phyloP scores from a whole-genome alignment of 768 basidiomycete species.

The Pleurotus sapidus region DNA sequence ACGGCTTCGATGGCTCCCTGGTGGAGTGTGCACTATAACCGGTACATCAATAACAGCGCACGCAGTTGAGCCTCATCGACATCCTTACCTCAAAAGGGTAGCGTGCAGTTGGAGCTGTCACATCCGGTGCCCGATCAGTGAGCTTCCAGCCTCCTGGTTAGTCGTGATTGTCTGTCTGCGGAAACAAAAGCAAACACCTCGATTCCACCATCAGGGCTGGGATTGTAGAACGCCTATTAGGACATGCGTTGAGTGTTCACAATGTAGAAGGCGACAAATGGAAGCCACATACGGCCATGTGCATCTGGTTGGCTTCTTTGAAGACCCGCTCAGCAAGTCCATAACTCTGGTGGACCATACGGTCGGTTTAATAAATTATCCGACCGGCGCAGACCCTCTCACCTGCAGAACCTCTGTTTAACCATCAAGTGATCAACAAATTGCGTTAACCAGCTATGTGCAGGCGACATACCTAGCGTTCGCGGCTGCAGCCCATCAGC shows the following conservation, averaged over 20 bases:
- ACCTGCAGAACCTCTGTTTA: slow-evolving; percentile 53
- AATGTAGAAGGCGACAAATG: background rate
- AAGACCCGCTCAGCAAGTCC: slow-evolving; percentile 67
- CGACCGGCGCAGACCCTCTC: background rate
- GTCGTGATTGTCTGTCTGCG: background rate
- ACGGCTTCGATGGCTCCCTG: slow-evolving; percentile 64
- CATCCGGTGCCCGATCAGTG: slow-evolving; percentile 59
- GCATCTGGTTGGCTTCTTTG: slow-evolving; percentile 64
- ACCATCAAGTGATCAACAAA: slow-evolving; percentile 14
- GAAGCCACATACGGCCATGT: slow-evolving; percentile 52
- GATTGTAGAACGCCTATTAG: slow-evolving; percentile 72
- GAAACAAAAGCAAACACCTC: slow-evolving; percentile 35
- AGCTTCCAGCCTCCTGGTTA: slow-evolving; percentile 34
- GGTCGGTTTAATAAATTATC: too few relatives aligned
- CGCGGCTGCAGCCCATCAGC: slow-evolving; percentile 61
- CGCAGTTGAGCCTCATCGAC: background rate
- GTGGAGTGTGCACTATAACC: slow-evolving; percentile 37
- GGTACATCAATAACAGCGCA: background rate
- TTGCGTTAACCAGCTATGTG: too few relatives aligned
- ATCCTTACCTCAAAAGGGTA: slow-evolving; percentile 65
- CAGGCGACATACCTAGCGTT: slow-evolving; percentile 25
- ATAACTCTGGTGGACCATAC: slow-evolving; percentile 54
- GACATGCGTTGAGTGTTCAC: background rate
- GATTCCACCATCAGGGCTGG: slow-evolving; percentile 55
- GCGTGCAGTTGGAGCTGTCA: slow-evolving; percentile 59